A percentile compares a stretch with the other conserved stretches of the same genome.
These are phyloP conservation scores for Trichoderma breve DNA, from an alignment of 2,329 filamentous ascomycete species.

Conservation along the genomic window DNA sequence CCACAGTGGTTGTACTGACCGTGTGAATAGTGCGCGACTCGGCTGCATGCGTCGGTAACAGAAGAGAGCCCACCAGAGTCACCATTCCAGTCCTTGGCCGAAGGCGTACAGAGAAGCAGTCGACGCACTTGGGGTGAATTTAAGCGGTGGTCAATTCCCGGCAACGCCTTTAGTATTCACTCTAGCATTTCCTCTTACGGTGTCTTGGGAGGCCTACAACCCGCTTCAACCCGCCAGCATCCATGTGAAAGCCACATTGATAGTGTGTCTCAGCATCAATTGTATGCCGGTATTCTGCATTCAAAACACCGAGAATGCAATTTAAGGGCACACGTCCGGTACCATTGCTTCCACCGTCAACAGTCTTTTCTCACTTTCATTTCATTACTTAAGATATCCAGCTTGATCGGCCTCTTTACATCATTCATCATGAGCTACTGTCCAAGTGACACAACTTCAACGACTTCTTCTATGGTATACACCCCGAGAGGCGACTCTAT, in stretches of 20 bases:
- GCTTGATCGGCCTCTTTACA: not conserved
- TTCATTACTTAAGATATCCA: not conserved
- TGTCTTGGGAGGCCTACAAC: not conserved
- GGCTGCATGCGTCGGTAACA: not conserved
- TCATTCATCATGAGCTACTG: not conserved
- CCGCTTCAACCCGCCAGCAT: not conserved
- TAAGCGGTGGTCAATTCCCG: not conserved
- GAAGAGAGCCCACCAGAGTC: not conserved
- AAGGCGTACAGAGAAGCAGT: not conserved
- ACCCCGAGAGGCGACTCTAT: not conserved
- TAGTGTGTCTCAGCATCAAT: not conserved
- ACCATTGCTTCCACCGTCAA: not conserved
- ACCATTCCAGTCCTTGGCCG: not conserved
- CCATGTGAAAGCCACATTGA: not conserved
- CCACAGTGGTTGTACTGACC: not conserved
- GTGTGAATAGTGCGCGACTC: not conserved
- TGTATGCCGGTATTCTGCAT: fast-evolving
- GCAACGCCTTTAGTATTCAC: not conserved
- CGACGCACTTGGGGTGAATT: not conserved
- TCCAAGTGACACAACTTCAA: not conserved
- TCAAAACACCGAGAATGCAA: not conserved
- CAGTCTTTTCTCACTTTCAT: too few relatives aligned
- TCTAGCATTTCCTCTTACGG: not conserved
- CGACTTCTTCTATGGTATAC: not conserved
- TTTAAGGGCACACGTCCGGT: not conserved